Conservation (phyloP, 495 filamentous ascomycete genomes). For the Cladorrhinum samala region DNA sequence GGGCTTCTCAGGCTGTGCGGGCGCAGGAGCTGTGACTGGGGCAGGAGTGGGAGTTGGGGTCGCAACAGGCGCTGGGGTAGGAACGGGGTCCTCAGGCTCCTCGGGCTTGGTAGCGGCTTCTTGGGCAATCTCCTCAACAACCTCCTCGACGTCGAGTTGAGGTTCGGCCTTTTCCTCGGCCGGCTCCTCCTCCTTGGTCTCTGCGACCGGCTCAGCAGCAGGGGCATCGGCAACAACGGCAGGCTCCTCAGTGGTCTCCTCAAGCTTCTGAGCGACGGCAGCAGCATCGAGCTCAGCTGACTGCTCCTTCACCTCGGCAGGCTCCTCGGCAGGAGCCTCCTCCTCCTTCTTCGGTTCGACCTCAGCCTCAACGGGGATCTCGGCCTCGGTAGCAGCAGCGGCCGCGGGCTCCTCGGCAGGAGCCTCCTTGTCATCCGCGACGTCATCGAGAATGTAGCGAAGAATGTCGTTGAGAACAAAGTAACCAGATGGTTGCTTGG, state of each 20-base stretch:
- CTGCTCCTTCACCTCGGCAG: constrained; percentile 41
- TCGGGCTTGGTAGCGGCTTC: constrained; percentile 47
- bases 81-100: constrained; percentile 54
- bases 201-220: constrained; percentile 35
- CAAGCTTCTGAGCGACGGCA: constrained; percentile 37
- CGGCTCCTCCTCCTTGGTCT: constrained; percentile 24
- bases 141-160: constrained; percentile 30
- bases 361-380: constrained; percentile 40
- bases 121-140: constrained; percentile 38
- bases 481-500: constrained; percentile 92
- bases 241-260: constrained; percentile 35
- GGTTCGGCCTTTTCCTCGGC: constrained; percentile 41
- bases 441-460: constrained; percentile 80
- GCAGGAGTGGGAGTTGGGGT: constrained; percentile 38
- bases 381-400: constrained; percentile 40
- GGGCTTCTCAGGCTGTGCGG: constrained; percentile 35
- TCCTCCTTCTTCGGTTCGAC: not conserved
- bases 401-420: constrained; percentile 22
- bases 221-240: constrained; percentile 22
- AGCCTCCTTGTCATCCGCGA: constrained; percentile 50
- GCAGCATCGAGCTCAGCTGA: constrained; percentile 31
- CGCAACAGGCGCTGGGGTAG: constrained; percentile 46
- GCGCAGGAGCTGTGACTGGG: constrained; percentile 29
- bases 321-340: constrained; percentile 31
- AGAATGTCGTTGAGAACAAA: constrained; percentile 98